Evolutionary conservation across 192 early-diverging fungal genomes (phyloP).

Genomic region (Coemansia guatemalensis): DNA sequence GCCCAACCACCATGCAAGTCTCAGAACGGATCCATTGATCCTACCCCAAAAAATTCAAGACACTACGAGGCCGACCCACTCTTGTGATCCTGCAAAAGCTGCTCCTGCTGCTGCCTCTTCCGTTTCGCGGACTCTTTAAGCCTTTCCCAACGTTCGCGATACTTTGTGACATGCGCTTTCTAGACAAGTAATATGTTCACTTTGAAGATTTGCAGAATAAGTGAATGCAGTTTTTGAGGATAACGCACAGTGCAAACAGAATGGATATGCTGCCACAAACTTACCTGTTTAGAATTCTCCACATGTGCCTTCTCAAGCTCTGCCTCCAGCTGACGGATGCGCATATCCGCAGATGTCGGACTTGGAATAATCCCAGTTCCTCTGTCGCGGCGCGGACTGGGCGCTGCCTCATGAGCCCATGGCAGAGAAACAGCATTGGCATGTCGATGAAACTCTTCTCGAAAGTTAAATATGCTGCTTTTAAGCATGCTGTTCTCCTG

Average conservation of each 20-base stretch:
- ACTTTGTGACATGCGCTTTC: slow-evolving; percentile 43
- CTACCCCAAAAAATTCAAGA: not conserved
- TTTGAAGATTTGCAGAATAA: not conserved
- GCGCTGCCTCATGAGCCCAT: slow-evolving; percentile 16
- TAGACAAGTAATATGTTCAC: slow-evolving; percentile 3
- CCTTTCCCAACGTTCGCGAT: slow-evolving; percentile 52
- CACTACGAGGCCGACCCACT: not conserved
- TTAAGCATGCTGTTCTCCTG: slow-evolving; percentile 55
- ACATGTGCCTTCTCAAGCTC: slow-evolving; percentile 31
- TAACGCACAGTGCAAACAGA: not conserved
- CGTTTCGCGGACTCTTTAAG: slow-evolving; percentile 53
- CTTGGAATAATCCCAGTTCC: not conserved
- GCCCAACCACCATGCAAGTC: too few species aligned
- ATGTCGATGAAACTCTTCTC: slow-evolving; percentile 52
- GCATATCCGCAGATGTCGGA: slow-evolving; percentile 2
- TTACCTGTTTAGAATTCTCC: slow-evolving; percentile 46
- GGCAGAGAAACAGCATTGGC: slow-evolving; percentile 41
- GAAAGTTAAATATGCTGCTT: slow-evolving; percentile 54
- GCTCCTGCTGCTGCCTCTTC: slow-evolving; percentile 45
- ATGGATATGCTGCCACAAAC: slow-evolving; percentile 1
- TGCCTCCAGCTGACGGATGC: slow-evolving; percentile 27
- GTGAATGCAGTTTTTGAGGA: not conserved
- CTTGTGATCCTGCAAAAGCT: not conserved
- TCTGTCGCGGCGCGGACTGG: slow-evolving; percentile 11
- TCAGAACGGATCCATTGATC: not conserved